Conservation (phyloP, 352 stramenopile genomes). For the Pseudoperonospora humuli region DNA sequence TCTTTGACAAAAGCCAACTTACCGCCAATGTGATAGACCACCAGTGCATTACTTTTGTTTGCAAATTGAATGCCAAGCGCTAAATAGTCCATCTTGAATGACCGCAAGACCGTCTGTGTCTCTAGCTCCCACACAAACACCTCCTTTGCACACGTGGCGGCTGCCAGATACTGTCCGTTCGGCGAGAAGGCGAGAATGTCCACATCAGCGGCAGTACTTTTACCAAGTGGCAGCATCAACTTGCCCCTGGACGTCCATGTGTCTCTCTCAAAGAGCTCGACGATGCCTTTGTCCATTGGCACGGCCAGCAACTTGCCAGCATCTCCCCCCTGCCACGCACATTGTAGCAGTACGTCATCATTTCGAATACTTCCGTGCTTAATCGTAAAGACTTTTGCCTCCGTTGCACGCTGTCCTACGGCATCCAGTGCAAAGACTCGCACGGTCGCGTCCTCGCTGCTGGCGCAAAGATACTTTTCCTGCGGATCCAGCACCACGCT, state of each 20-base stretch:
- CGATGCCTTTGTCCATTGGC: slow-evolving; percentile 51
- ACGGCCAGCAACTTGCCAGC: slow-evolving; percentile 43
- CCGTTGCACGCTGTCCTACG: slow-evolving; percentile 26
- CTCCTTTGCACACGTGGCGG: slow-evolving; percentile 59
- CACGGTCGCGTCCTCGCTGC: slow-evolving; percentile 61
- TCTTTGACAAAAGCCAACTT: slow-evolving; percentile 62
- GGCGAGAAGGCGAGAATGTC: slow-evolving; percentile 71
- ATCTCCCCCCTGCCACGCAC: slow-evolving; percentile 47
- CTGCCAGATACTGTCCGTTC: slow-evolving; percentile 70
- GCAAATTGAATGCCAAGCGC: slow-evolving; percentile 55
- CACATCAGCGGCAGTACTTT: slow-evolving; percentile 48
- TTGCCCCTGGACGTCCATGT: slow-evolving; percentile 36
- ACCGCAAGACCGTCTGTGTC: slow-evolving; percentile 42
- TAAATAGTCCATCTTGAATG: slow-evolving; percentile 52
- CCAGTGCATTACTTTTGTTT: slow-evolving; percentile 40
- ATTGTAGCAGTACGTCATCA: slow-evolving; percentile 57
- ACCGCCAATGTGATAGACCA: slow-evolving; percentile 51
- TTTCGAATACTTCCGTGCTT: slow-evolving; percentile 50
- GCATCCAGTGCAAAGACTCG: slow-evolving; percentile 57
- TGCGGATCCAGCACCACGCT: slow-evolving; percentile 58
- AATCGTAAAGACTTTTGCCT: slow-evolving; percentile 44
- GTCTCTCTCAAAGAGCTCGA: slow-evolving; percentile 50
- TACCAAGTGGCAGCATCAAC: slow-evolving; percentile 50
- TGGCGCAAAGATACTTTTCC: slow-evolving; percentile 56
- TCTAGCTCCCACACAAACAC: slow-evolving; percentile 61